phyloP scores from a whole-genome alignment of 805 yeast genomes.

The Cyberlindnera subsufficiens region DNA sequence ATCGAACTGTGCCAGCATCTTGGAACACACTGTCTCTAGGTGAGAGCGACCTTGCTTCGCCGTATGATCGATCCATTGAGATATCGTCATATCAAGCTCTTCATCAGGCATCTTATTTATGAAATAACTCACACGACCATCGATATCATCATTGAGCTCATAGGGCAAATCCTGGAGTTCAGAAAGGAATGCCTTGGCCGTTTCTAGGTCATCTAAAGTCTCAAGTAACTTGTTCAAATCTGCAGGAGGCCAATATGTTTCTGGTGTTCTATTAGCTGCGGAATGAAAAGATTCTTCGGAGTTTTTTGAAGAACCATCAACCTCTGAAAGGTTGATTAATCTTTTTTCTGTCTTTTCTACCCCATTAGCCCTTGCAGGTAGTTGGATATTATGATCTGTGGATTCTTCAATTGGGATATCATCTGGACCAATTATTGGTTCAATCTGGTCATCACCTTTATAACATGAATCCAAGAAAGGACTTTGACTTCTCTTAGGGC shows the following conservation, averaged over 20 bases:
- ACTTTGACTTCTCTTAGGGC: slow-evolving; percentile 20
- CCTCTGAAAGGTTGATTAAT: background rate
- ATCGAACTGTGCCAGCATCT: slow-evolving; percentile 42
- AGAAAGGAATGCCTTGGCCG: slow-evolving; percentile 22
- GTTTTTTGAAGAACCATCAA: background rate
- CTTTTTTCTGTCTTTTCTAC: background rate
- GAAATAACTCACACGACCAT: slow-evolving; percentile 59
- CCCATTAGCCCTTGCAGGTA: background rate
- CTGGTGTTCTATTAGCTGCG: slow-evolving; percentile 6
- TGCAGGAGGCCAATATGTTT: slow-evolving; percentile 23
- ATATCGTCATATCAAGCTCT: slow-evolving; percentile 64
- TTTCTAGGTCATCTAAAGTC: slow-evolving; percentile 25
- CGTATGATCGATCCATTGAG: slow-evolving; percentile 58
- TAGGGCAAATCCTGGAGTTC: slow-evolving; percentile 18
- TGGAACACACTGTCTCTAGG: slow-evolving; percentile 39
- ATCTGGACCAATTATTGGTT: slow-evolving; percentile 5
- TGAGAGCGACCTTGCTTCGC: slow-evolving; percentile 49
- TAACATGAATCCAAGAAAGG: slow-evolving; percentile 21
- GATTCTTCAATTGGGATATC: slow-evolving; percentile 26
- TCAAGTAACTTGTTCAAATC: slow-evolving; percentile 24
- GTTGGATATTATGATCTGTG: slow-evolving; percentile 21
- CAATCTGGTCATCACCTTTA: slow-evolving; percentile 15
- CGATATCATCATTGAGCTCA: slow-evolving; percentile 52
- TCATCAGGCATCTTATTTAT: slow-evolving; percentile 64
- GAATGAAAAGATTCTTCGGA: slow-evolving; percentile 7